Evolutionary conservation across 768 basidiomycete genomes (phyloP), one percentile per base, ranked within the genome.

Genomic region (Boletus huronensis): DNA sequence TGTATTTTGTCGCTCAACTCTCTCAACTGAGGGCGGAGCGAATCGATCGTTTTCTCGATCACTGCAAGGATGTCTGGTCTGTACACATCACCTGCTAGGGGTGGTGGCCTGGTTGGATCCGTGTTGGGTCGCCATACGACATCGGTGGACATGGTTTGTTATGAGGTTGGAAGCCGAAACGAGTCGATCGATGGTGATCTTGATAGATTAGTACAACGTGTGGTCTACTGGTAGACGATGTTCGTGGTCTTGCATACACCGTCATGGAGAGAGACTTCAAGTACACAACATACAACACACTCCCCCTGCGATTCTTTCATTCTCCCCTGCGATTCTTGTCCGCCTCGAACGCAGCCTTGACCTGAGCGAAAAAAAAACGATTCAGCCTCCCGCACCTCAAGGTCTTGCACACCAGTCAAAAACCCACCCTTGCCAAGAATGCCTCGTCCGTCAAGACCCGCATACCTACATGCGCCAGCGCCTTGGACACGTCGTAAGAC

Each of bases 1-100:
- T 88, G 88, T 25, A 93, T 88, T 60, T 88, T 83, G 34, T 89
- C 70, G 62, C 88, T 92, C 21, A 93, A 65, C 32, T 66, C 74
- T 50, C 82, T 75, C 48, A 92, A 66, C 43, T 87, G 84, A 5
- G 68, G 66, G 55, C 82, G 77, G 38, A 88, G 70, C 28, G 73
- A 73, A 49, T 76, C 65, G 35, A 91, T 79, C 53, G 75, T 77
- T 17, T 71, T 63, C 56, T 84, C 84, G 44, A 90, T 85, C 17
- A 79, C 76, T 55, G 80, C 71, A 25, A 87, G 70, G 25, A 87
- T 76, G 53, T 87, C 84, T 8, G 81, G 80, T 44, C 80, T 74
- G 62, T 80, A 83, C 7, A 87, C 66, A 13, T 66, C 54, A 3
- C 71, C 71, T 36, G 58, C 55, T 26, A 62, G 41, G 52, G 50